Base-by-base conservation (phyloP, 768 basidiomycete genomes). In the Boletus edulis region DNA sequence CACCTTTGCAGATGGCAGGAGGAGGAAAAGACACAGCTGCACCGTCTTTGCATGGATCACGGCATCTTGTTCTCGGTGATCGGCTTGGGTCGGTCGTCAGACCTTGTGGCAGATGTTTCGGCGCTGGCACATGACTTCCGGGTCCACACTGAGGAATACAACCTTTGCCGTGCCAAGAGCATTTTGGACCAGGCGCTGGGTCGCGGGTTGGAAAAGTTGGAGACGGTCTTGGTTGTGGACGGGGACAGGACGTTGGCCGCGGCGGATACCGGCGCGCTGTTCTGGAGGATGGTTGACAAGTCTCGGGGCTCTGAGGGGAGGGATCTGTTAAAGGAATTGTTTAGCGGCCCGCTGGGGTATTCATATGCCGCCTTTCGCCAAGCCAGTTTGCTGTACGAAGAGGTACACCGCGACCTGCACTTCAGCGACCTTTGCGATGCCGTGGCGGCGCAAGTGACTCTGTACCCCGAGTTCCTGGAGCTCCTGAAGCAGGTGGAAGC, bases 401-500 rank as follows among this genome's bases (percentile, higher is more conserved):
- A 57, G 22, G 46, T 55, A 57, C 52, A 57, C 35, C 41, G 37
- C 8, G 46, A 57, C 52, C 46, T 57, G 52, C 46, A 48, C 42
- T 57, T 57, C 41, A 48, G 35, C 31, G 35, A 57, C 52, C 56
- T 57, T 48, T 57, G 56, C n/a, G 56, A 57, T 57, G 52, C 52
- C 10, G 56, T 57, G 52, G 56, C 56, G 14, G 46, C 46, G 20
- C 29, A 57, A 55, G 56, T 57, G 52, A 57, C 52, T 55, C 56
- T 55, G 7, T 55, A 57, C 41, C 56, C 56, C 31, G 56, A 57
- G 52, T 54, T 57, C 56, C 46, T 57, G 52, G 56, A 44, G 52
- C 56, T 57, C 52, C 52, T 57, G 56, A 57, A 57, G 52, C 56
- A 48, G 52, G 56, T 57, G 52, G 56, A 55, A 55, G 56, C 56